Conservation (phyloP, 441 rosid genomes). For the Syzygium syzygioides region DNA sequence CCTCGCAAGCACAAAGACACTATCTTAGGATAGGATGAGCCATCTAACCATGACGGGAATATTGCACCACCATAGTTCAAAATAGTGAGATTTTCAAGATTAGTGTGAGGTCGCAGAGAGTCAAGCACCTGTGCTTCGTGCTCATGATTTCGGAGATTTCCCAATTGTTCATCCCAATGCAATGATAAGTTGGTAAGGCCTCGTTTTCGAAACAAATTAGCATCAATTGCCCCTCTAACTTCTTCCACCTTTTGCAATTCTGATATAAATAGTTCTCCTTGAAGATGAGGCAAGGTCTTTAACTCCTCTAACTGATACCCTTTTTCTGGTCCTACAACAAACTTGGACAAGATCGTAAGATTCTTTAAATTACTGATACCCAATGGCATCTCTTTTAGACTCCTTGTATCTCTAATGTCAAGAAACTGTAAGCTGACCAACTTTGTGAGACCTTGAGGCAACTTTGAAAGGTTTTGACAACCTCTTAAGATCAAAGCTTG, state of each 20-base stretch:
- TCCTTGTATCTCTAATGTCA: not conserved
- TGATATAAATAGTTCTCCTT: not conserved
- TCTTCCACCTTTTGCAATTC: not conserved
- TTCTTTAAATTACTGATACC: not conserved
- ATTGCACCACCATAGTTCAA: no score
- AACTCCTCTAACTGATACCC: not conserved
- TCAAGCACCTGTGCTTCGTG: no score
- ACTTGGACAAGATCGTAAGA: not conserved
- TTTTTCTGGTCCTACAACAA: not conserved
- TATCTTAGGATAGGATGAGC: not conserved
- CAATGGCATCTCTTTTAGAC: not conserved
- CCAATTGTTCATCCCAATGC: not conserved
- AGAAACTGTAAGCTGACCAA: not conserved
- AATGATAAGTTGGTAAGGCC: not conserved
- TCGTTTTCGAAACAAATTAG: not conserved
- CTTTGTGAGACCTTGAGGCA: not conserved
- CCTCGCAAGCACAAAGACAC: not conserved
- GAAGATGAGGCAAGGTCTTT: not conserved
- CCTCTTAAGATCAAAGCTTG: not conserved
- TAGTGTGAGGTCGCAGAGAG: no score
- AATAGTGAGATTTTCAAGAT: no score
- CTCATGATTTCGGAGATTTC: no score
- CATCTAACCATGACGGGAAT: no score
- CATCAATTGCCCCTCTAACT: not conserved
- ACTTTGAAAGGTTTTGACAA: not conserved